Evolutionary conservation across 768 basidiomycete genomes (phyloP), one percentile per base, ranked within the genome.

Genomic region (Auriscalpium microsporum): DNA sequence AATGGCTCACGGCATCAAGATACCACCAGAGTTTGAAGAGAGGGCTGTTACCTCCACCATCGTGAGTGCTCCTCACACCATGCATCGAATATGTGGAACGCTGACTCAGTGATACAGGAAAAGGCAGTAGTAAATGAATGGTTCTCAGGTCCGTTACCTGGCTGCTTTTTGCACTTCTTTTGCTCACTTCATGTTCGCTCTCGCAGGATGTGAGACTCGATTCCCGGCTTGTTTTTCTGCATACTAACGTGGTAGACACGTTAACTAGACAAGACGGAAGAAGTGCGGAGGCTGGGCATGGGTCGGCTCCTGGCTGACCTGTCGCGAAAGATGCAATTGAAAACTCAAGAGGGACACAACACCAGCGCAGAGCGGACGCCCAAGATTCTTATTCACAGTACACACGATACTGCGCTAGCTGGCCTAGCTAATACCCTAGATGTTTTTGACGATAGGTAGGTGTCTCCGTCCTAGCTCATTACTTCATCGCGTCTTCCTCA

Each of bases 281-380:
- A 90, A 72, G 85, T 87, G 53, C 78, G 85, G 1, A 75, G 82
- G 40, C 71, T 93, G 5, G 87, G 86, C 1, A 84, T 90, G 85
- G 90, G 90, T 1, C 81, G 79, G 10, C 73, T 91, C 10, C 75
- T 93, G 3, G 72, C 75, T 8, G 86, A 88, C 48, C 65, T 91
- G 42, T 70, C 77, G n/a, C 63, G 66, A 33, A 83, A 81, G 63
- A 84, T 91, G 80, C 74, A 81, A 54, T 65, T 68, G 45, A 87
- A 87, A 66, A 73, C 75, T 1, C 67, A 73, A 9, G 62, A 72
- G 33, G 75, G 72, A 9, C 68, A 69, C 6, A 16, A 8, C 4
- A 14, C 23, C 17, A n/a, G 11, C 11, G 45, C 35, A 9, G 62
- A 69, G 4, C 78, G 84, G 56, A 75, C 79, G 10, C 64, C 83